phyloP scores from a whole-genome alignment of 2,329 filamentous ascomycete species.

The Calonectria pauciramosa region DNA sequence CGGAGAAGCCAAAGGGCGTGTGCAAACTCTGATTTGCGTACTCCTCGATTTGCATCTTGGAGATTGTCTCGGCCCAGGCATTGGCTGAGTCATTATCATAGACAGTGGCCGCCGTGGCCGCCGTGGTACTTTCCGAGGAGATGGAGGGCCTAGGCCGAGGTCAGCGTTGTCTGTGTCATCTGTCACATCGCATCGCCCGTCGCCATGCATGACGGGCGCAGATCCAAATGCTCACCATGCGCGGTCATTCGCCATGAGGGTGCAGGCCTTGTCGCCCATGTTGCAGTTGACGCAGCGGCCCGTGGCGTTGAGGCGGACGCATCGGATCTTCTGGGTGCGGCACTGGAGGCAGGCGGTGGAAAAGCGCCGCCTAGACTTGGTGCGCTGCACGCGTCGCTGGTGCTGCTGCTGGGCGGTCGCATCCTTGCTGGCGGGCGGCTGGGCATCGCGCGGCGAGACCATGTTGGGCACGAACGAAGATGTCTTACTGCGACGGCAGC shows the following conservation, averaged over 20 bases:
- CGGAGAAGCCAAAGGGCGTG: neutral
- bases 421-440: neutral
- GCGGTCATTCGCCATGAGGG: conserved; percentile 18
- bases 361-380: neutral
- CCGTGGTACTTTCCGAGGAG: neutral
- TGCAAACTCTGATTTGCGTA: conserved; percentile 4
- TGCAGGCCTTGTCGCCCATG: conserved; percentile 22
- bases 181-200: neutral
- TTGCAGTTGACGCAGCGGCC: conserved; percentile 20
- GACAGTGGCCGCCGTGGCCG: neutral
- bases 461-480: neutral
- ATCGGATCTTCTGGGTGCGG: conserved; percentile 17
- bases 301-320: conserved; percentile 11
- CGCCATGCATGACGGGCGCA: neutral
- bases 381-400: neutral
- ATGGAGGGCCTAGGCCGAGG: conserved; percentile 6
- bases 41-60: conserved; percentile 2
- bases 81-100: conserved; percentile 1
- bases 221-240: conserved; percentile 7
- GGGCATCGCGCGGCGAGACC: conserved; percentile 1
- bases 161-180: neutral
- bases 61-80: neutral
- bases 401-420: neutral
- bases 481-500: neutral
- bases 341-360: conserved; percentile 17